A percentile compares a stretch with the other conserved stretches of the same genome.
Conservation (phyloP, 139 green algal species). For the Tetradesmus lagerheimii region DNA sequence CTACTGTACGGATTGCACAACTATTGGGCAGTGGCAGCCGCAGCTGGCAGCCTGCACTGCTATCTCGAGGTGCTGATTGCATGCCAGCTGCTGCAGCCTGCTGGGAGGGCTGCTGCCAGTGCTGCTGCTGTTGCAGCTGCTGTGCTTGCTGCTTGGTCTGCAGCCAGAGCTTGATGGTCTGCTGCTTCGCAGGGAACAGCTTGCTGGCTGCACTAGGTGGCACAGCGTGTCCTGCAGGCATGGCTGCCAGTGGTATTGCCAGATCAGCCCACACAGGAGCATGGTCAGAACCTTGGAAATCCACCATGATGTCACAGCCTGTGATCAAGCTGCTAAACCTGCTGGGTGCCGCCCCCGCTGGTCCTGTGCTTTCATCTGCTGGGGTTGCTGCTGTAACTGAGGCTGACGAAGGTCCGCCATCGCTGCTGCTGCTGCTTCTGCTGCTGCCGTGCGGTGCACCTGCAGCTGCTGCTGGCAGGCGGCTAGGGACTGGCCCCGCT, state of each 20-base stretch:
- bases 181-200: conserved; percentile 54
- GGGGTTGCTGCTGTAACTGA: neutral
- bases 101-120: neutral
- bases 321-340: conserved; percentile 5
- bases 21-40: too few species aligned
- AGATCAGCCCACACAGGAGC: conserved; percentile 72
- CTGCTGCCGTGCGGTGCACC: neutral
- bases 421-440: neutral
- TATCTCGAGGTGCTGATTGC: neutral
- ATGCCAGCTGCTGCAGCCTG: neutral
- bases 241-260: conserved; percentile 27
- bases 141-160: neutral
- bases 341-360: neutral
- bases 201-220: conserved; percentile 10
- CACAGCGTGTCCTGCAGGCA: neutral
- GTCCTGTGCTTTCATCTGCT: neutral
- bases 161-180: conserved; percentile 56
- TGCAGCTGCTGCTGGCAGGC: conserved; percentile 15
- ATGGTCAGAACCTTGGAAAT: conserved; percentile 82
- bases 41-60: neutral
- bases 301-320: conserved; percentile 64
- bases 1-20: neutral
- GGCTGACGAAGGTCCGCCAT: too few species aligned
- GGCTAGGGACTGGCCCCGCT: neutral
- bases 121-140: neutral